A percentile compares a stretch with the other conserved stretches of the same genome.
Evolutionary conservation across 2,329 filamentous ascomycete species (phyloP).

Genomic region (Penicillium occitanis): DNA sequence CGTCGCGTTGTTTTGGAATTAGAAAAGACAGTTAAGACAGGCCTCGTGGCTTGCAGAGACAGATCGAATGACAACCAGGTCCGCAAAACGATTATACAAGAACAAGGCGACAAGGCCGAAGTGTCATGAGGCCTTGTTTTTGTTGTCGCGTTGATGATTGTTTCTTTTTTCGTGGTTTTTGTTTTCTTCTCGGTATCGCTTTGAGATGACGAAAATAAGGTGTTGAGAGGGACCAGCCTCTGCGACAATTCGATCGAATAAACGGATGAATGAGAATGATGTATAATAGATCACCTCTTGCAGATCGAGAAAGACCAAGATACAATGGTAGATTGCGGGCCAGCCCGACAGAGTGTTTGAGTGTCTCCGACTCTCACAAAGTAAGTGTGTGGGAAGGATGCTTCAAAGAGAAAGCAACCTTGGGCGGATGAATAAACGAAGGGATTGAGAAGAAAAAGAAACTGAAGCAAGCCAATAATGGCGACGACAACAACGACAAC

Average conservation of each 20-base stretch:
- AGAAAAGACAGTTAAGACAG: conserved; percentile 12
- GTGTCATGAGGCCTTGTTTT: neutral
- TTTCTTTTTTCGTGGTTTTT: neutral
- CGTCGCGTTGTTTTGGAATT: neutral
- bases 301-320: conserved; percentile 11
- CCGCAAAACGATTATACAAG: conserved; percentile 16
- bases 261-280: conserved; percentile 10
- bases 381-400: conserved; percentile 21
- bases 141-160: neutral
- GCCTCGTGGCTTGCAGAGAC: conserved; percentile 20
- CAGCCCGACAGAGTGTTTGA: conserved; percentile 30
- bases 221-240: conserved; percentile 19
- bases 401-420: conserved; percentile 21
- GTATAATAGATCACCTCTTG: conserved; percentile 4
- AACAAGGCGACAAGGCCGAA: conserved; percentile 2
- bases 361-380: conserved; percentile 23
- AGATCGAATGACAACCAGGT: conserved; percentile 15
- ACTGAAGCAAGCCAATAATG: conserved; percentile 20
- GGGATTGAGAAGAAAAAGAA: conserved; percentile 27
- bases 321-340: conserved; percentile 35
- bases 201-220: conserved; percentile 8
- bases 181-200: neutral
- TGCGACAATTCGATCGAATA: conserved; percentile 4
- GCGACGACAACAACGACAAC: conserved; percentile 12
- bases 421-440: conserved; percentile 24